Evolutionary conservation across 306 rosid species (phyloP).

Genomic region (Rosa chinensis): DNA sequence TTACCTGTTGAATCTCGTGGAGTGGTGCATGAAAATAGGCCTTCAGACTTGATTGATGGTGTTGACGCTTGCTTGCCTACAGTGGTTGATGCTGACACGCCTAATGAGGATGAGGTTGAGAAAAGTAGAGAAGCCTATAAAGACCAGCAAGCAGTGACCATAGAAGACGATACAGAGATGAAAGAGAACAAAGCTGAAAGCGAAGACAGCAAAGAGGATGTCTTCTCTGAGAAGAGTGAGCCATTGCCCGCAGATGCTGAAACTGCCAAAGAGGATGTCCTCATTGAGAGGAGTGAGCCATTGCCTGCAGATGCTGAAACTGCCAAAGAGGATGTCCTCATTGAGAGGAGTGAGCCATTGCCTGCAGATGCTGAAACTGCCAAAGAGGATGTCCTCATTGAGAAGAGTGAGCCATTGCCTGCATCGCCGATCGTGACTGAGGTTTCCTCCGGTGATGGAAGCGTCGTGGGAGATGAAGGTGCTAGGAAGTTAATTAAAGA

Average conservation of each 20-base stretch:
- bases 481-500: constrained; percentile 40
- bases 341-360: not conserved
- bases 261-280: no score
- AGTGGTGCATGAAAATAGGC: constrained; percentile 1
- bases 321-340: no score
- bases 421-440: not conserved
- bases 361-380: not conserved
- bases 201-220: not conserved
- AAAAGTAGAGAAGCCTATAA: not conserved
- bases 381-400: no score
- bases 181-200: not conserved
- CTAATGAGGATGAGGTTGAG: not conserved
- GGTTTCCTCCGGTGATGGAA: not conserved
- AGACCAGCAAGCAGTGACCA: not conserved
- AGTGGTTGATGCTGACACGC: not conserved
- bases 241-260: not conserved
- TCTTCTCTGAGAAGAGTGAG: constrained; percentile 2
- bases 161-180: not conserved
- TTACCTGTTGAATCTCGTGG: not conserved
- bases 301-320: no score
- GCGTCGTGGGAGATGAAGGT: constrained; percentile 6
- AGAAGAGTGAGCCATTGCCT: not conserved
- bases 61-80: not conserved
- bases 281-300: no score
- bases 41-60: not conserved